A percentile compares a stretch with the other conserved stretches of the same genome.
phyloP scores from a whole-genome alignment of 345 rosid genomes.

The Ceriops decandra region DNA sequence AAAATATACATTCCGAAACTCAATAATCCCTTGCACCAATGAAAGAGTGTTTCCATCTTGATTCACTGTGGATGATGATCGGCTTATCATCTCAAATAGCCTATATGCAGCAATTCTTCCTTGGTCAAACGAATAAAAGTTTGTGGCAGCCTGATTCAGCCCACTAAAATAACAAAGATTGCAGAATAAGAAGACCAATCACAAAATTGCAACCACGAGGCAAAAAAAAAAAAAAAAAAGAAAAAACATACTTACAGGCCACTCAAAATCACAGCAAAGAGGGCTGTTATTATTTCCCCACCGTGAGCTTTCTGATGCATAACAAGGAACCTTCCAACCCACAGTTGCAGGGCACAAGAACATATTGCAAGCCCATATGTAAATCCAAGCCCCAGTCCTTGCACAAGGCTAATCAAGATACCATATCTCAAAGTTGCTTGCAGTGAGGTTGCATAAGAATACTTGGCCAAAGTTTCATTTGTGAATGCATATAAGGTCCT shows the following conservation, averaged over 20 bases:
- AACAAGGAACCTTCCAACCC: conserved; percentile 90
- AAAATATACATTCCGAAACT: conserved; percentile 96
- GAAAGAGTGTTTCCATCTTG: conserved; percentile 62
- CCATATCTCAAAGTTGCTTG: conserved; percentile 98
- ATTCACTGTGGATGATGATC: conserved; percentile 73
- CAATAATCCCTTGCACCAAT: conserved; percentile 84
- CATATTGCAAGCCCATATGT: conserved; percentile 98
- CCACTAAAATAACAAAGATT: conserved; percentile 49
- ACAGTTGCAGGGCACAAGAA: conserved; percentile 93
- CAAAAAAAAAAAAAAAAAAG: not conserved
- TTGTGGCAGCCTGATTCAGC: conserved; percentile 98
- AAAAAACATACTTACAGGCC: conserved; percentile 78
- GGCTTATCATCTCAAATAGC: conserved; percentile 97
- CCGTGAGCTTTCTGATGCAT: conserved; percentile 56
- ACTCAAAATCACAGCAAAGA: conserved; percentile 89
- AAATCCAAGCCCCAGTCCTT: conserved; percentile 99
- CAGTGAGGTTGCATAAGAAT: conserved; percentile 91
- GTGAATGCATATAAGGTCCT: conserved; percentile 97
- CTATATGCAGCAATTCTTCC: conserved; percentile 98
- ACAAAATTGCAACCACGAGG: conserved; percentile 13
- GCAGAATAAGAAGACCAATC: conserved; percentile 1
- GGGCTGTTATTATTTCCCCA: conserved; percentile 85
- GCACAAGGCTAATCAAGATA: conserved; percentile 88
- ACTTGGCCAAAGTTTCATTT: conserved; percentile 93
- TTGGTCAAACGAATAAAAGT: conserved; percentile 98